Evolutionary conservation across 2,329 filamentous ascomycete species (phyloP).

Genomic region (Diaporthe citriasiana): DNA sequence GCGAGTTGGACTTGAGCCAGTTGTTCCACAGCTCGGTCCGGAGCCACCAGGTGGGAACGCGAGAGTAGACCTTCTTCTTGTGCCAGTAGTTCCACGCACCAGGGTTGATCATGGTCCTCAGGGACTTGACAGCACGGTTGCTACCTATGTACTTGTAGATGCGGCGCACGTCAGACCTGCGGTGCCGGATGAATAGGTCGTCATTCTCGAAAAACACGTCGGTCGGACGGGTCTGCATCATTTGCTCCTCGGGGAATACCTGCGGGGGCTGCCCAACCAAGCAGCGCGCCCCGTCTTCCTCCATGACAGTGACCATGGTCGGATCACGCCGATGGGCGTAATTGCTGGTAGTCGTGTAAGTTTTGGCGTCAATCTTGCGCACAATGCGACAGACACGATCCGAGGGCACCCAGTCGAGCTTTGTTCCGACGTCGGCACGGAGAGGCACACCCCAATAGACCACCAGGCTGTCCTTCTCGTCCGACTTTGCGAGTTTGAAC

Average conservation of each 20-base stretch:
- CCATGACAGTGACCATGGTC: conserved; percentile 50
- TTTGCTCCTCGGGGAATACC: conserved; percentile 49
- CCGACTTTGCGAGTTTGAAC: conserved; percentile 44
- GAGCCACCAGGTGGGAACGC: conserved; percentile 61
- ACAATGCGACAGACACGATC: conserved; percentile 54
- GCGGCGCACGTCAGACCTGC: conserved; percentile 47
- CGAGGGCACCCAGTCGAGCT: conserved; percentile 52
- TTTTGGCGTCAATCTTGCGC: conserved; percentile 46
- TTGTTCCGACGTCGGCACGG: conserved; percentile 47
- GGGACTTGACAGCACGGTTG: conserved; percentile 40
- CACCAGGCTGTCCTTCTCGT: conserved; percentile 48
- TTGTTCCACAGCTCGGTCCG: conserved; percentile 65
- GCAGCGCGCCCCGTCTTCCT: conserved; percentile 45
- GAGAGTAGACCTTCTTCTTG: conserved; percentile 50
- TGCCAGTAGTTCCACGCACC: conserved; percentile 45
- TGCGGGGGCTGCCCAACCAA: conserved; percentile 46
- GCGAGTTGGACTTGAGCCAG: conserved; percentile 60
- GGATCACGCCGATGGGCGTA: conserved; percentile 56
- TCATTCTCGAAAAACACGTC: conserved; percentile 53
- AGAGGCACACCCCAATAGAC: conserved; percentile 54
- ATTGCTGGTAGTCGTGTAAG: conserved; percentile 51
- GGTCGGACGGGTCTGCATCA: conserved; percentile 49
- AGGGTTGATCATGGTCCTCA: conserved; percentile 47
- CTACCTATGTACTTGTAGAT: conserved; percentile 46
- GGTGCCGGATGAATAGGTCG: conserved; percentile 54